Evolutionary conservation across 306 rosid genomes (phyloP).

Genomic region (Styphnolobium japonicum): DNA sequence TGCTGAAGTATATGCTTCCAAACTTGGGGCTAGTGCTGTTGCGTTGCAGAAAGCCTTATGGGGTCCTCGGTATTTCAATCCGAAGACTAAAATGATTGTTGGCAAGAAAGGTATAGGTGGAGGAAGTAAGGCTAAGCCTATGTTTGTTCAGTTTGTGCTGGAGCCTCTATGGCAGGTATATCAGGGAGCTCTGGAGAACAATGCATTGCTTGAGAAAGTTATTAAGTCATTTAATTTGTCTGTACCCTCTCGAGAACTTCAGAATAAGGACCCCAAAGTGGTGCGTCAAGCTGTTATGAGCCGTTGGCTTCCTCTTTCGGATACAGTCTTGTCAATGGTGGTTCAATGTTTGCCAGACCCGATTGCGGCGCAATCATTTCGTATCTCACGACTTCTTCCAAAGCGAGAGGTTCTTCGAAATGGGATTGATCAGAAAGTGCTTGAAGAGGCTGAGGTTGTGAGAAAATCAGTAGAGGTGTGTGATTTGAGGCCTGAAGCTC

Average conservation of each 20-base stretch:
- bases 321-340: constrained; percentile 70
- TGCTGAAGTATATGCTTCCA: constrained; percentile 68
- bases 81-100: constrained; percentile 72
- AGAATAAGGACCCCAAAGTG: constrained; percentile 66
- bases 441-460: constrained; percentile 49
- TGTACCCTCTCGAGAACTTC: constrained; percentile 64
- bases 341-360: constrained; percentile 74
- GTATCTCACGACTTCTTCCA: constrained; percentile 65
- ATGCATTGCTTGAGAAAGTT: constrained; percentile 59
- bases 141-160: constrained; percentile 88
- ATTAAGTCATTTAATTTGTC: constrained; percentile 63
- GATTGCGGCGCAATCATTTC: constrained; percentile 54
- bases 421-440: constrained; percentile 25
- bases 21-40: constrained; percentile 62
- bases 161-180: constrained; percentile 87
- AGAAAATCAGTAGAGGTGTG: constrained; percentile 63
- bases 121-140: constrained; percentile 62
- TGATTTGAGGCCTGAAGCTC: constrained; percentile 65
- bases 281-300: constrained; percentile 83
- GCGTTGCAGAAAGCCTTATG: constrained; percentile 66
- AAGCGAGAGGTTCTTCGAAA: constrained; percentile 41
- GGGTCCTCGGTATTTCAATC: constrained; percentile 67
- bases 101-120: constrained; percentile 63
- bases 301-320: constrained; percentile 82
- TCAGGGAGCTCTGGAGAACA: constrained; percentile 55